Percentiles rank a stretch among this genome's conserved stretches.
These are phyloP conservation scores for Sugiyamaella paludigena DNA, from an alignment of 1,139 yeast genomes.

Conservation along the genomic window DNA sequence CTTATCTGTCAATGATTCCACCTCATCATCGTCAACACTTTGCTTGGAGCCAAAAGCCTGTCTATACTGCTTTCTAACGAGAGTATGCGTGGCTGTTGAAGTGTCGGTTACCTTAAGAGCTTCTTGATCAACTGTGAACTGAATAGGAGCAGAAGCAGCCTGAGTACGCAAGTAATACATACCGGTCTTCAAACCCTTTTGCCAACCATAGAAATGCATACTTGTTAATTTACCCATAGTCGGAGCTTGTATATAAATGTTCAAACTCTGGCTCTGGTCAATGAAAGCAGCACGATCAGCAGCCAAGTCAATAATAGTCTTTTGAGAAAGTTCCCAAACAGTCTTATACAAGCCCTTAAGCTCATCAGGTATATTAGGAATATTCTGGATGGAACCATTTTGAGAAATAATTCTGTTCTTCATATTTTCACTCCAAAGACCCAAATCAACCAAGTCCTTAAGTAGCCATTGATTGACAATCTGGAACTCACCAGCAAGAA, in stretches of 20 bases:
- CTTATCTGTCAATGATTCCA: constrained; percentile 7
- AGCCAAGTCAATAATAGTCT: constrained; percentile 86
- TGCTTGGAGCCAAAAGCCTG: constrained; percentile 3
- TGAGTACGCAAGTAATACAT: constrained; percentile 96
- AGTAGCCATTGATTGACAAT: constrained; percentile 80
- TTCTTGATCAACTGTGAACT: constrained; percentile 76
- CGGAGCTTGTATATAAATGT: constrained; percentile 79
- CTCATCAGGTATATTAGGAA: constrained; percentile 73
- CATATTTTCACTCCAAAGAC: constrained; percentile 77
- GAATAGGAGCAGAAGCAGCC: constrained; percentile 93
- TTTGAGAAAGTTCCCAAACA: constrained; percentile 95
- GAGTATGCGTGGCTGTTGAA: constrained; percentile 29
- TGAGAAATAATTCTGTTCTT: constrained; percentile 75
- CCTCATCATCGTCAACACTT: constrained; percentile 14
- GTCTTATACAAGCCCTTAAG: constrained; percentile 82
- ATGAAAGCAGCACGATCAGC: constrained; percentile 92
- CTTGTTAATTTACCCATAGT: constrained; percentile 93
- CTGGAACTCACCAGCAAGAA: constrained; percentile 85
- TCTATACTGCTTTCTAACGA: constrained; percentile 38
- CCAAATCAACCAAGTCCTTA: constrained; percentile 77
- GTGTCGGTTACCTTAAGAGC: constrained; percentile 42
- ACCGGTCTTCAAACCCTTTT: constrained; percentile 94
- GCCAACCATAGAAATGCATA: constrained; percentile 98
- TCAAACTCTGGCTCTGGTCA: constrained; percentile 93
- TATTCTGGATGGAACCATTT: constrained; percentile 82